Base-by-base conservation (phyloP, 495 filamentous ascomycete species). In the Trichoderma parareesei region DNA sequence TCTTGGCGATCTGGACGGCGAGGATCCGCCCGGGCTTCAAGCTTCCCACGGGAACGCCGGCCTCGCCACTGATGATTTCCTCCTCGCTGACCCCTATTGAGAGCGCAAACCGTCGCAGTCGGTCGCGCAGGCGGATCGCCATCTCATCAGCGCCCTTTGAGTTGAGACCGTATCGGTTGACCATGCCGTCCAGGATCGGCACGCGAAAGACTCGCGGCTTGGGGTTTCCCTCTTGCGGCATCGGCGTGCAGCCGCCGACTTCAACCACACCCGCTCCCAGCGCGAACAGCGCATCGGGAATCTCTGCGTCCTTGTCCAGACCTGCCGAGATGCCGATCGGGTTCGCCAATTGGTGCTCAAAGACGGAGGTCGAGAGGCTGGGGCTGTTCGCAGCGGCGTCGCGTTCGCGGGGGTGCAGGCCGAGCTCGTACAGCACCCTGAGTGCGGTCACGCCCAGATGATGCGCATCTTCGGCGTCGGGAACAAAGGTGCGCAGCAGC, bases 1-100 rank as follows among this genome's bases (percentile, higher is more conserved):
- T 98, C 85, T 98, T 97, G n/a, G 93, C 91, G 37, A 98, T 85
- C 72, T 98, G 93, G n/a, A 98, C 91, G 1, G 90, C 88, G 49
- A 98, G 77, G 65, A 98, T 77, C 60, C 87, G 84, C 7, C 93
- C 92, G 0, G 84, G 78, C 42, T 80, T 75, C 66, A 98, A 73
- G 73, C 87, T 90, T 1, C 94, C 94, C 0, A 92, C 89, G 4
- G 83, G 78, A 14, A 81, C 66, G 77, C 84, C 65, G 82, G 84
- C 63, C 78, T 82, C 37, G 80, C 84, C 90, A 66, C 94, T 82
- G 48, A 97, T 72, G 5, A 98, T 85, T 6, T 84, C 81, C 62
- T 83, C 71, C 75, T 92, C 91, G 9, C 85, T 86, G 63, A 90
- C 77, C 0, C 90, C 91, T 42, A 86, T 75, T 1, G 78, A 72